Conservation (phyloP, 1,139 yeast genomes). For the Hemisphaericaspora xylanilytica region DNA sequence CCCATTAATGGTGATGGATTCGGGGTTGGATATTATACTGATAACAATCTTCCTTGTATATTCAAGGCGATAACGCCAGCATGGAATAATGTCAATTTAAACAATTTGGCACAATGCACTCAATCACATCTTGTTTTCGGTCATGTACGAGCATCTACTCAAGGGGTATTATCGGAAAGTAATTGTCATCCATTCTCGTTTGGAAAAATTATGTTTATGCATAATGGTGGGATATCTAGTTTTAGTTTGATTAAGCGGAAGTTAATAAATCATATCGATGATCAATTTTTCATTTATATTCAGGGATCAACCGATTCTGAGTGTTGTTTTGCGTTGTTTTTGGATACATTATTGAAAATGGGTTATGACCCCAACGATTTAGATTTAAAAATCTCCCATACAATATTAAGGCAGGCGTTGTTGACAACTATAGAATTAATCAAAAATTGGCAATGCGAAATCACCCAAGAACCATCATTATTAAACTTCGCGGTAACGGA, state of each 20-base stretch:
- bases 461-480: slow-evolving; percentile 70
- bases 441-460: slow-evolving; percentile 59
- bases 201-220: slow-evolving; percentile 92
- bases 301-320: slow-evolving; percentile 97
- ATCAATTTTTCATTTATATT: slow-evolving; percentile 71
- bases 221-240: slow-evolving; percentile 85
- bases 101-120: slow-evolving; percentile 82
- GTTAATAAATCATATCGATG: slow-evolving; percentile 69
- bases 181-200: slow-evolving; percentile 94
- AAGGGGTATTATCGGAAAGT: slow-evolving; percentile 89
- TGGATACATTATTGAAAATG: slow-evolving; percentile 71
- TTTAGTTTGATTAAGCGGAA: slow-evolving; percentile 72
- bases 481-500: slow-evolving; percentile 94
- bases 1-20: slow-evolving; percentile 98
- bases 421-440: slow-evolving; percentile 69
- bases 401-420: slow-evolving; percentile 63
- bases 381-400: slow-evolving; percentile 44
- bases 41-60: slow-evolving; percentile 49
- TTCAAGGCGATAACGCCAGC: slow-evolving; percentile 96
- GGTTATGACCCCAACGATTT: slow-evolving; percentile 66
- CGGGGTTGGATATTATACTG: slow-evolving; percentile 90
- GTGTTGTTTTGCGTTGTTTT: slow-evolving; percentile 85
- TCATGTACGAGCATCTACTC: slow-evolving; percentile 94
- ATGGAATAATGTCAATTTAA: slow-evolving; percentile 92
- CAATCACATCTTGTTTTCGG: slow-evolving; percentile 83